phyloP scores from a whole-genome alignment of 2,329 filamentous ascomycete species.

The Pseudodiploospora longispora region DNA sequence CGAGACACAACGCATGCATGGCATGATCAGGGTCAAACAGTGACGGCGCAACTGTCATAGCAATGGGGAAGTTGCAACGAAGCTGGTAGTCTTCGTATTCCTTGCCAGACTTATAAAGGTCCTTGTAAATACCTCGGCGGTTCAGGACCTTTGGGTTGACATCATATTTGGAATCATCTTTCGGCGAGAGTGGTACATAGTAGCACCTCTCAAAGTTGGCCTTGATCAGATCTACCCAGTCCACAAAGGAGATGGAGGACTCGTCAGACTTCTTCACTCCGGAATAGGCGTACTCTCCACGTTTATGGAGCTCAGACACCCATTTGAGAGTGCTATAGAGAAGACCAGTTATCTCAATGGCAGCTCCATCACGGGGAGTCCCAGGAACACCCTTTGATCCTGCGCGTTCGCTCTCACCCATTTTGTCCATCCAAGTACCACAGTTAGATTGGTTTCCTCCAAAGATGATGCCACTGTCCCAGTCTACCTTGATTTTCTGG shows the following conservation, averaged over 20 bases:
- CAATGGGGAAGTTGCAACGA: slow-evolving; percentile 86
- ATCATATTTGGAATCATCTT: slow-evolving; percentile 69
- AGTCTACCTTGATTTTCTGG: slow-evolving; percentile 84
- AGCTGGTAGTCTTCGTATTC: slow-evolving; percentile 98
- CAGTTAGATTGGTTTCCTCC: slow-evolving; percentile 93
- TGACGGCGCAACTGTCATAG: slow-evolving; percentile 87
- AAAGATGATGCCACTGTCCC: slow-evolving; percentile 81
- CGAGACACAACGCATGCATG: slow-evolving; percentile 68
- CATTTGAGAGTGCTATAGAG: slow-evolving; percentile 83
- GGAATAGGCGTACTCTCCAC: slow-evolving; percentile 64
- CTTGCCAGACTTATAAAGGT: slow-evolving; percentile 87
- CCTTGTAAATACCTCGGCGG: slow-evolving; percentile 95
- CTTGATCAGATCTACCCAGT: slow-evolving; percentile 77
- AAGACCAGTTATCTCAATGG: slow-evolving; percentile 89
- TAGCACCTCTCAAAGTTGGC: slow-evolving; percentile 87
- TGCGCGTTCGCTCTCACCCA: slow-evolving; percentile 93
- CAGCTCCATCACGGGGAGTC: slow-evolving; percentile 92
- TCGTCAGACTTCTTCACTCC: slow-evolving; percentile 62
- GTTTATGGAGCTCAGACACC: slow-evolving; percentile 59
- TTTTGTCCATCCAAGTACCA: slow-evolving; percentile 99
- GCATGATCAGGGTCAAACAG: slow-evolving; percentile 77
- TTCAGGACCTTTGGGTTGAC: slow-evolving; percentile 75
- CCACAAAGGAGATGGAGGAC: slow-evolving; percentile 55
- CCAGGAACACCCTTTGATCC: slow-evolving; percentile 89
- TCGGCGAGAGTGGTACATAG: slow-evolving; percentile 64